Conservation (phyloP, 345 rosid genomes). For the Pistacia atlantica region DNA sequence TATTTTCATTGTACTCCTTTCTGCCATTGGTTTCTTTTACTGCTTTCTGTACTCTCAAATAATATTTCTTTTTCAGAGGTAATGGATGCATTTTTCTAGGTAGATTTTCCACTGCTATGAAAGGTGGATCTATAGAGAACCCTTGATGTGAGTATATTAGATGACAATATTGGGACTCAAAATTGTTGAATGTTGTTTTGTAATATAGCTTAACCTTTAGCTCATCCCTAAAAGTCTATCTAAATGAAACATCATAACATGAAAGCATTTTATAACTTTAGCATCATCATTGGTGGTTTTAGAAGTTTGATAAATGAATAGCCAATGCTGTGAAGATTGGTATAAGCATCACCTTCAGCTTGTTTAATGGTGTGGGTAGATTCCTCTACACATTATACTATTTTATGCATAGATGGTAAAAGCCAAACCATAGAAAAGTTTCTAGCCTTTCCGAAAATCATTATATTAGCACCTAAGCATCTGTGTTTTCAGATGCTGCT, state of each 20-base stretch:
- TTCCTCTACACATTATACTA: slow-evolving; percentile 5
- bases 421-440: background rate
- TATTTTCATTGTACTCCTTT: background rate
- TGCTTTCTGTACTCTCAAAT: background rate
- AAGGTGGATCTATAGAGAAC: background rate
- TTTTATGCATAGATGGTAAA: background rate
- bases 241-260: slow-evolving; percentile 1
- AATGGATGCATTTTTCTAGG: slow-evolving; percentile 10
- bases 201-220: slow-evolving; percentile 1
- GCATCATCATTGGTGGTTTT: background rate
- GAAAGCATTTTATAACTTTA: background rate
- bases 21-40: background rate
- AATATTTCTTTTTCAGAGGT: background rate
- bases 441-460: background rate
- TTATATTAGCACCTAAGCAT: background rate
- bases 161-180: background rate
- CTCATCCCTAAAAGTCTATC: background rate
- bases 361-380: background rate
- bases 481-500: slow-evolving; percentile 1
- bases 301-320: background rate
- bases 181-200: background rate
- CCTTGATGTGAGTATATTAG: slow-evolving; percentile 1
- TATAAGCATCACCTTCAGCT: background rate
- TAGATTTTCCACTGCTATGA: background rate
- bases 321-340: background rate